Conservation (phyloP, 176 grass and related monocot genomes). For the Zizania latifolia region DNA sequence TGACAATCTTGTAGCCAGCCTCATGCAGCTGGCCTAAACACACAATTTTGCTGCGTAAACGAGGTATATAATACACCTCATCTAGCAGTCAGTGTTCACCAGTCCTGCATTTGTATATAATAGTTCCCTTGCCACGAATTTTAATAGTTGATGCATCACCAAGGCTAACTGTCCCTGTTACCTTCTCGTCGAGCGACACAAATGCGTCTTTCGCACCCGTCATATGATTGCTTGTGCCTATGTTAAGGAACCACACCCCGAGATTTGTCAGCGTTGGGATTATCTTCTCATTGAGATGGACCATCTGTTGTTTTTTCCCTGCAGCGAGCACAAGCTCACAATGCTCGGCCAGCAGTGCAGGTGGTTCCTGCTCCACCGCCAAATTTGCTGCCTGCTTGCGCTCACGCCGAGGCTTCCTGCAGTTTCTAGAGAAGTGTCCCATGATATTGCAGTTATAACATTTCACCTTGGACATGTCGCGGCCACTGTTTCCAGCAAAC, state of each 20-base stretch:
- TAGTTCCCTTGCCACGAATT: not conserved
- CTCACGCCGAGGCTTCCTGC: not conserved
- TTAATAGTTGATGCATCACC: not conserved
- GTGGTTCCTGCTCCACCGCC: not conserved
- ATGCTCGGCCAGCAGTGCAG: not conserved
- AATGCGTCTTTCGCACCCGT: not conserved
- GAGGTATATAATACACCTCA: not conserved
- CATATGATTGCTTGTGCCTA: too few species aligned
- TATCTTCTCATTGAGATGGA: too few species aligned
- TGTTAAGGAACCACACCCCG: too few species aligned
- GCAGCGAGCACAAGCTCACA: not conserved
- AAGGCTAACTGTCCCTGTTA: not conserved
- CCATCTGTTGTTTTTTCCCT: not conserved
- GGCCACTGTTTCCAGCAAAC: too few species aligned
- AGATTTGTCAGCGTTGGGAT: too few species aligned
- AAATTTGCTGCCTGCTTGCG: not conserved
- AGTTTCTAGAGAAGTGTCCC: not conserved
- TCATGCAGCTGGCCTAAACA: not conserved
- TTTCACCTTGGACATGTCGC: too few species aligned
- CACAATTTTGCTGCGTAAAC: not conserved
- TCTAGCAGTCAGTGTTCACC: not conserved
- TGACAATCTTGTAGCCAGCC: not conserved
- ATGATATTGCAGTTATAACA: too few species aligned
- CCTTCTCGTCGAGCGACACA: not conserved
- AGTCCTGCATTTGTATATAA: not conserved